Evolutionary conservation across 352 stramenopile genomes (phyloP).

Genomic region (Pythium apleroticum): DNA sequence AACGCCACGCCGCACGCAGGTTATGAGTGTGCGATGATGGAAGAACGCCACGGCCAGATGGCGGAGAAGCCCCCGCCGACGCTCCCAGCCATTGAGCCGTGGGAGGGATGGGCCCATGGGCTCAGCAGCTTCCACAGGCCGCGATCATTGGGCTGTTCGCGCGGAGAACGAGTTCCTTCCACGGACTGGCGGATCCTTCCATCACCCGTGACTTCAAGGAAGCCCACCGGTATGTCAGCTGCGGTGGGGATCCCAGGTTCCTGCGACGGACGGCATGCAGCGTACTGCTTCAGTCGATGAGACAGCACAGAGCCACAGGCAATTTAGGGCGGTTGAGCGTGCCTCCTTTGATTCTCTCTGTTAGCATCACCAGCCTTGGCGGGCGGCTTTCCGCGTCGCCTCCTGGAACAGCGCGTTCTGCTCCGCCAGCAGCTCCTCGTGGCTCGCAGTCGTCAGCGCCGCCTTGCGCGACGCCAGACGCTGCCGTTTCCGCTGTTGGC

Average conservation of each 20-base stretch:
- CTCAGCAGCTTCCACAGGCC: neutral
- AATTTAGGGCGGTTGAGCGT: too few species aligned
- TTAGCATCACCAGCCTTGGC: conserved; percentile 57
- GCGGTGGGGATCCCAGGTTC: neutral
- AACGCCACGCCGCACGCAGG: neutral
- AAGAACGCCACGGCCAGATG: neutral
- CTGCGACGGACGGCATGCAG: too few species aligned
- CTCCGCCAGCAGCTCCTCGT: conserved; percentile 64
- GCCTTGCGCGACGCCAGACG: conserved; percentile 40
- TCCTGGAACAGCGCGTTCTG: conserved; percentile 76
- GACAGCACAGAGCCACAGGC: too few species aligned
- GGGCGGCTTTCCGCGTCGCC: conserved; percentile 55
- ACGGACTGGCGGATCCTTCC: neutral
- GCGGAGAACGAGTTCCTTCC: neutral
- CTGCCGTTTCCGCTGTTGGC: conserved; percentile 37
- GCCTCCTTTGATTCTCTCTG: too few species aligned
- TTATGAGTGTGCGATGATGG: neutral
- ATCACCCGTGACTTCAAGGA: neutral
- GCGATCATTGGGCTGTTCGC: neutral
- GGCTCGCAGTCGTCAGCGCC: conserved; percentile 31
- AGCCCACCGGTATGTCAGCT: neutral
- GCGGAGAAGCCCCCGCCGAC: neutral
- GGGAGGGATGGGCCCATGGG: too few species aligned
- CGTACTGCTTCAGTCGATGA: too few species aligned
- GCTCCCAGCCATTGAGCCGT: neutral